These are phyloP conservation scores for Eucalyptus coolabah DNA, from an alignment of 345 rosid species.

Conservation along the genomic window DNA sequence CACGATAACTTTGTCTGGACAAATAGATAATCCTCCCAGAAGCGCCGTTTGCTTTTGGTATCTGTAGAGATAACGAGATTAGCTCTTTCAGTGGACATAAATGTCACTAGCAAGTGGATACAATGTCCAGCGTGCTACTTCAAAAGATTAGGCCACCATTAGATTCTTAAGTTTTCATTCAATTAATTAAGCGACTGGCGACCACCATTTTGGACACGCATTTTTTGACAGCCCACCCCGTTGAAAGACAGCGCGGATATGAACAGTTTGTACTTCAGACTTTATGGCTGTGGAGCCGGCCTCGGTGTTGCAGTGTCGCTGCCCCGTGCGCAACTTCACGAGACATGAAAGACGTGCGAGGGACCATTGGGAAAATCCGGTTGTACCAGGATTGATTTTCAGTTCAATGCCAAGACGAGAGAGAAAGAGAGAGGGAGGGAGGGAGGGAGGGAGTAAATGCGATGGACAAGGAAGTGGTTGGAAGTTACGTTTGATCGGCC, in stretches of 20 bases:
- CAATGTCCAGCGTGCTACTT: neutral
- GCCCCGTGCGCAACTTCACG: neutral
- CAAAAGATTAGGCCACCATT: neutral
- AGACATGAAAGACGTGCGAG: neutral
- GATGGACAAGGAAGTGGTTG: neutral
- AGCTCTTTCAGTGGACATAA: neutral
- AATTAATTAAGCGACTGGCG: neutral
- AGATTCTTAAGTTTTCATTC: neutral
- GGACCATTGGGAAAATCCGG: neutral
- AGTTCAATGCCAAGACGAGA: neutral
- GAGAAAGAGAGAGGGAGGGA: neutral
- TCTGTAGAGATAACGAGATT: neutral
- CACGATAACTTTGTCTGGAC: neutral
- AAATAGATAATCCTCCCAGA: neutral
- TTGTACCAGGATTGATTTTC: neutral
- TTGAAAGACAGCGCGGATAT: neutral
- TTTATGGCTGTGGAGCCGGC: neutral
- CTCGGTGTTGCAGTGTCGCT: neutral
- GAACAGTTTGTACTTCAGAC: neutral
- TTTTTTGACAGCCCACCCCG: neutral
- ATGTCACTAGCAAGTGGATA: neutral
- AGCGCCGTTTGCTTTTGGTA: neutral
- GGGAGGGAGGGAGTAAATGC: neutral
- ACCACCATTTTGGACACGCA: neutral
- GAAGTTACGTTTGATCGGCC: neutral